phyloP scores from a whole-genome alignment of 2,329 filamentous ascomycete species.

The Epicoccum sorghinum region DNA sequence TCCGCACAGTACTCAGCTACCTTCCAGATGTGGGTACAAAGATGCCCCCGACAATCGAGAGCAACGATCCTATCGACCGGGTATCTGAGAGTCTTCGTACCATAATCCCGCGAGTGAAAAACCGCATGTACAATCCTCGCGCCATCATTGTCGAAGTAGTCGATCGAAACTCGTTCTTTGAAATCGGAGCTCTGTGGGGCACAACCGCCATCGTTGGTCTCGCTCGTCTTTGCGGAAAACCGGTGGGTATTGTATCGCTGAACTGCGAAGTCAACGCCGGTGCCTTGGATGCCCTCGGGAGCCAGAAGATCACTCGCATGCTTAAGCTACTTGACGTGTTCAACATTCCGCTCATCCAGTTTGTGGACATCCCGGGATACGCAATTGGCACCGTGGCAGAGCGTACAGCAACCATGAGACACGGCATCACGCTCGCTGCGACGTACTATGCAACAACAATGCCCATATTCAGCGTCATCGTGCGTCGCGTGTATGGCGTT shows the following conservation, averaged over 20 bases:
- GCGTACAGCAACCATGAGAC: constrained; percentile 67
- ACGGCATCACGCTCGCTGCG: constrained; percentile 65
- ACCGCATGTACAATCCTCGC: constrained; percentile 66
- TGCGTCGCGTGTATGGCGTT: constrained; percentile 66
- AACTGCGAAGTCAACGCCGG: constrained; percentile 67
- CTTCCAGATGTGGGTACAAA: constrained; percentile 64
- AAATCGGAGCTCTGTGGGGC: constrained; percentile 69
- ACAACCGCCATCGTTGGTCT: constrained; percentile 66
- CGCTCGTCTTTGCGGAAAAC: constrained; percentile 62
- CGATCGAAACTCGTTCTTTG: constrained; percentile 64
- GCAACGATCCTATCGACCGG: constrained; percentile 58
- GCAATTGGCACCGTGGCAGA: constrained; percentile 69
- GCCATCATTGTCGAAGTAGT: constrained; percentile 64
- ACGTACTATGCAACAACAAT: constrained; percentile 68
- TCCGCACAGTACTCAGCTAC: constrained; percentile 63
- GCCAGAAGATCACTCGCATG: constrained; percentile 65
- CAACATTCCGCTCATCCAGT: constrained; percentile 68
- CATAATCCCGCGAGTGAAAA: constrained; percentile 63
- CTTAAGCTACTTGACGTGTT: constrained; percentile 70
- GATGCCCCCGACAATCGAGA: constrained; percentile 57
- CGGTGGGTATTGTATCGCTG: constrained; percentile 64
- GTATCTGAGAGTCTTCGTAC: constrained; percentile 57
- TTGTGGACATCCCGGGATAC: constrained; percentile 66
- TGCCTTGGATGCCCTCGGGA: constrained; percentile 65
- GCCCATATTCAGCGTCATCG: constrained; percentile 68